Base-by-base conservation (phyloP, 306 rosid species). In the Echinosophora koreensis region DNA sequence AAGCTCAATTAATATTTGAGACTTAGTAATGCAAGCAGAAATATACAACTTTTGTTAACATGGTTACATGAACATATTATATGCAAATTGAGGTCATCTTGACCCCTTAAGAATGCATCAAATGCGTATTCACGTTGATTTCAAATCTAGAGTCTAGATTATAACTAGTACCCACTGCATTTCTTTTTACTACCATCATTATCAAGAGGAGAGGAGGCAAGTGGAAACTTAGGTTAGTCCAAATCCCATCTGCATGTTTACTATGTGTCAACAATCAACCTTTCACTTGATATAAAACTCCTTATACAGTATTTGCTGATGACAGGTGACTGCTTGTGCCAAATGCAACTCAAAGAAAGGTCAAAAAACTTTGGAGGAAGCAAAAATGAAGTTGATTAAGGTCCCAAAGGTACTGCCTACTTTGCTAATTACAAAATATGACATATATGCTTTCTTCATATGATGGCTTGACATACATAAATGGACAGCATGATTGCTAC, bases 301-400 rank as follows among this genome's bases (percentile, higher is more conserved):
- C 71, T 62, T 52, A 66, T 13, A 38, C 63, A 52, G 56, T 83
- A 65, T 83, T 68, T 65, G 70, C 52, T 76, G 80, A 59, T 66
- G 32, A 80, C 67, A 94, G 98, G 97, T 92, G 70, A 81, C 94
- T 73, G 98, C 98, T 76, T 94, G 98, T 84, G 70, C 60, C 14
- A 90, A 89, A 81, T 94, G 98, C 88, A 94, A 92, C 87, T 89
- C 90, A 30, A 92, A 85, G 85, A 94, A 94, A 87, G 97, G 98
- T 66, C 86, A 87, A 69, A 90, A 87, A 38, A 84, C 97, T 41
- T 9, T 88, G 50, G 97, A 90, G 84, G 98, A 94, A 74, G 90
- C 97, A 68, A 89, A 87, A 81, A 90, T 94, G 98, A 92, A 88
- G 90, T 88, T 94, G 76, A 76, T 63, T 4, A 94, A 90, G 63